Conservation (phyloP, 352 stramenopile genomes). For the Halophytophthora batemanensis region DNA sequence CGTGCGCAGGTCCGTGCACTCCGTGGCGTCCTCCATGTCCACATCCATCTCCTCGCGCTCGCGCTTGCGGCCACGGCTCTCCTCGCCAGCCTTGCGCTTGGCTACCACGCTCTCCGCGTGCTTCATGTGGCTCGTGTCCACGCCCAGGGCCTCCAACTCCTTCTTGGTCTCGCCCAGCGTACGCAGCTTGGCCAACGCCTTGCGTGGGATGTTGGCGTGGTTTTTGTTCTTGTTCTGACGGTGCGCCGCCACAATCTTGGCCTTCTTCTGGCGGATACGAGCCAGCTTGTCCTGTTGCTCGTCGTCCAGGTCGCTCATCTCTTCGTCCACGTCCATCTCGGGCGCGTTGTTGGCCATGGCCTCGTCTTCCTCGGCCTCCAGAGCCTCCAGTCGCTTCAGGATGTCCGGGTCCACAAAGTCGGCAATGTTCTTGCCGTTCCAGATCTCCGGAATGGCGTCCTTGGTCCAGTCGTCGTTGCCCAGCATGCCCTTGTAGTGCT, state of each 20-base stretch:
- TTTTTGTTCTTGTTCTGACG: conserved; percentile 96
- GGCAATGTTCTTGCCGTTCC: conserved; percentile 99
- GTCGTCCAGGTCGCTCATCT: conserved; percentile 92
- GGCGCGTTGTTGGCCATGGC: conserved; percentile 89
- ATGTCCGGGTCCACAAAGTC: conserved; percentile 99
- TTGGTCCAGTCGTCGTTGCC: conserved; percentile 95
- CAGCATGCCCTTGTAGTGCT: conserved; percentile 96
- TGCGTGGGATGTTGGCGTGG: conserved; percentile 86
- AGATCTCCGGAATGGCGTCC: conserved; percentile 98
- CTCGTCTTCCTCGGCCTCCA: conserved; percentile 98
- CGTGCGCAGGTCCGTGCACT: conserved; percentile 65
- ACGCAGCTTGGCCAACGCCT: conserved; percentile 75
- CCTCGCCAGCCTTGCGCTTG: conserved; percentile 64
- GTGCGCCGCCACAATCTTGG: conserved; percentile 79
- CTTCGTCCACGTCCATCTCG: conserved; percentile 85
- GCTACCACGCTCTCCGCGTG: conserved; percentile 73
- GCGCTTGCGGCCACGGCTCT: conserved; percentile 84
- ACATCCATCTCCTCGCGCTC: conserved; percentile 78
- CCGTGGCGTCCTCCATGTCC: conserved; percentile 87
- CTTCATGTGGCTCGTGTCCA: conserved; percentile 91
- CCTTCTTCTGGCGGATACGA: conserved; percentile 83
- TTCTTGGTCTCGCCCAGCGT: conserved; percentile 87
- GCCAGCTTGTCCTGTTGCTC: conserved; percentile 92
- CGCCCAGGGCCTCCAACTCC: conserved; percentile 87
- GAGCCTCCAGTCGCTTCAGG: conserved; percentile 91